Base-by-base conservation (phyloP, 176 grass and related monocot genomes). In the Eleusine coracana region DNA sequence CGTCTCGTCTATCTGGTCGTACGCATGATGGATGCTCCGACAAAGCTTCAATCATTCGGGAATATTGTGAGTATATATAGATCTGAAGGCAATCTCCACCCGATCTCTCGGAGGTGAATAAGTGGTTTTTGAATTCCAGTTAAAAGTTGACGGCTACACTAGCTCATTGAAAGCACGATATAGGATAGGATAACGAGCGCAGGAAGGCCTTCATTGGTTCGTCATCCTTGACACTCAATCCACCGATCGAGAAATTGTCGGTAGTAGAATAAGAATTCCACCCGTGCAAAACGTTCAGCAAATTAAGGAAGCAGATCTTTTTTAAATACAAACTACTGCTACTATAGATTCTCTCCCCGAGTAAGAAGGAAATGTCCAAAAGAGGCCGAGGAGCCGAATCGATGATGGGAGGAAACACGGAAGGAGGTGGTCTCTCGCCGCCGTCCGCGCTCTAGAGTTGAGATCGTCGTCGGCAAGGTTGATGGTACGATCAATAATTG, bases 401-500 rank as follows among this genome's bases (percentile, higher is more conserved):
- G 11, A 10, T 11, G 44, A 46, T 11, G 44, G 44, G 10, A 46
- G 44, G 44, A 46, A 11, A 46, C 44, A 11, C 2, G 31, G 7
- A 45, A 45, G 44, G 44, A 46, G 44, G 2, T 2, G 9, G 44
- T 46, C 31, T 46, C 44, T 46, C 44, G 44, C 44, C 9, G 44
- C 44, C 44, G 44, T 46, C 9, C 44, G 44, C 7, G 44, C 6
- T 45, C 44, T 45, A 11, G 44, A 10, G 44, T 12, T 46, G 44
- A 12, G 44, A 46, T 46, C 9, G 44, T 46, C 9, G 44, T 59
- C 56, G 21, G 56, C 56, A 59, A 59, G 18, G 56, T 5, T 5
- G 27, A 23, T 48, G 34, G 48, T 10, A 28, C 12, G 12, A 15
- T 20, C 69, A 82, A 66, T 54, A 74, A 83, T 83, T 83, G 73